Base-by-base conservation (phyloP, 2,329 filamentous ascomycete species). In the Colletotrichum sp. region DNA sequence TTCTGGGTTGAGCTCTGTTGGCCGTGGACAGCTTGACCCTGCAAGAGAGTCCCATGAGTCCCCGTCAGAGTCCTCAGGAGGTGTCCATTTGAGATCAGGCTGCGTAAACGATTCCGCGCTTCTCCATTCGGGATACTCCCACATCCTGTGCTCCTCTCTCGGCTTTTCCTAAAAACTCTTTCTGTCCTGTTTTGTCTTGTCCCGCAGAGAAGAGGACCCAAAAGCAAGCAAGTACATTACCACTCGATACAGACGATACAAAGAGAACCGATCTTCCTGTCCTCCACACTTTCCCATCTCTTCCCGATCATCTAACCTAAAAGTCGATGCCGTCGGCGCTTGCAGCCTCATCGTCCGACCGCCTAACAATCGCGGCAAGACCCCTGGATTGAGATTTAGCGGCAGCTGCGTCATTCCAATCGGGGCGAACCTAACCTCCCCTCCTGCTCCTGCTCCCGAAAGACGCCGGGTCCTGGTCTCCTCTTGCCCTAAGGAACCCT, bases 311-410 rank as follows among this genome's bases (percentile, higher is more conserved):
- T 65, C 36, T 30, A 69, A 65, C 43, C 70, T 65, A 75, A 75
- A 72, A 68, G 18, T 75, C 73, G 59, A 75, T 73, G 70, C 48
- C 48, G 64, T 65, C 57, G 59, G 64, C 48, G 43, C 52, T 60
- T 52, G 64, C 48, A 60, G 59, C 70, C 70, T 73, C 73, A 69
- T 68, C 74, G 48, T 64, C 71, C 48, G 64, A 73, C 74, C 70
- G 36, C 59, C 28, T 34, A 34, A 28, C 70, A 60, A 63, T 39
- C 21, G 63, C 63, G 69, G 63, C 72, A 72, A 63, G 63, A 63
- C 69, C 69, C 72, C 57, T 75, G 68, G 26, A 21, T 65, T 65
- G 55, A 48, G 69, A 18, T 65, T 65, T 64, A 48, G 69, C 69
- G 68, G 63, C 55, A 63, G 36, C 68, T 75, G 72, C 72, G 72